Percentiles rank a stretch among this genome's conserved stretches.
These are phyloP conservation scores for Acanthamoeba triangularis DNA, from an alignment of 208 protist species.

Conservation along the genomic window DNA sequence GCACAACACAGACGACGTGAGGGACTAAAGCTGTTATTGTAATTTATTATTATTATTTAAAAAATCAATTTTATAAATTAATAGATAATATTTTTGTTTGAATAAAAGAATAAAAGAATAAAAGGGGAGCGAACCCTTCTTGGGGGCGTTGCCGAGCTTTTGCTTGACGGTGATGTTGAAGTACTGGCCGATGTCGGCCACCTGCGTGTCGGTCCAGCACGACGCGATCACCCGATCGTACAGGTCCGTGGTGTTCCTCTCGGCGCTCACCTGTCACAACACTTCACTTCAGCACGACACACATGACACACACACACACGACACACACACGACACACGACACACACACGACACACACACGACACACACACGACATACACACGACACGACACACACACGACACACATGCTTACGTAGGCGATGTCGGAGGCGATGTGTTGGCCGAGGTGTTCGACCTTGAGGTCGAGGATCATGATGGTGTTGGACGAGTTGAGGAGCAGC, in stretches of 20 bases:
- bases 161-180: slow-evolving; percentile 44
- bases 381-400: background rate
- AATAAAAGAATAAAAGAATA: background rate
- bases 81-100: too few relatives aligned
- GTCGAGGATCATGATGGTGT: slow-evolving; percentile 24
- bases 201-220: slow-evolving; percentile 19
- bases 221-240: background rate
- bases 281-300: too few relatives aligned
- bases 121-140: background rate
- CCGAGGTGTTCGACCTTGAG: slow-evolving; percentile 27
- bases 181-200: background rate
- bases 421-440: background rate
- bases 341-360: too few relatives aligned
- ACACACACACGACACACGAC: too few relatives aligned
- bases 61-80: background rate
- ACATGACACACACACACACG: too few relatives aligned
- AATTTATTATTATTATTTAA: background rate
- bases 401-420: background rate
- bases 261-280: background rate
- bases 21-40: too few relatives aligned
- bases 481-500: background rate
- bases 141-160: background rate
- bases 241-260: background rate
- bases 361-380: too few relatives aligned
- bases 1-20: background rate